Base-by-base conservation (phyloP, 2,329 filamentous ascomycete genomes). In the Dissoconium aciculare region DNA sequence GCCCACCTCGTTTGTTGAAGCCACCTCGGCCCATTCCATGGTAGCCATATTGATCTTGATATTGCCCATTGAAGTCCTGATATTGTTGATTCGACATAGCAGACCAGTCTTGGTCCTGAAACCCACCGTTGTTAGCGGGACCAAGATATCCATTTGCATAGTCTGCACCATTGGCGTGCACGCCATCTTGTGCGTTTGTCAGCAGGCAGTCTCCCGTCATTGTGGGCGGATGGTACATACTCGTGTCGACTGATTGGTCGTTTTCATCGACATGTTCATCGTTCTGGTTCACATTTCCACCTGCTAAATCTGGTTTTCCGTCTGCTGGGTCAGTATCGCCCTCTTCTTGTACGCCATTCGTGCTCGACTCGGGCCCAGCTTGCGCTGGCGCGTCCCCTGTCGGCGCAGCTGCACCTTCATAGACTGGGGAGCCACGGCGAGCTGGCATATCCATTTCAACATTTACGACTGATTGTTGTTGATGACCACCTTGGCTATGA, bases 1-100 rank as follows among this genome's bases (percentile, higher is more conserved):
- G 64, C 17, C 59, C 59, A 34, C 66, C 64, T 34, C 61, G 57
- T 34, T 63, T 63, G 34, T 61, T 60, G 44, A 58, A 55, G 25
- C 54, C 59, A 39, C 49, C 54, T 16, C 52, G 54, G 27, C 56
- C 56, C 46, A 59, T 52, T 40, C 17, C n/a, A 9, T 14, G 26
- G 23, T 25, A 40, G 15, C 32, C 40, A 21, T 27, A 34, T 19
- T 39, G 34, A 31, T 41, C 33, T 30, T 36, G 39, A 17, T 40
- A 27, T 28, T 27, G 25, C 26, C 14, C 26, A 15, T 23, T 23
- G 19, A 23, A 23, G 19, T 37, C 32, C 8, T 39, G 28, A 10
- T 35, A 26, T 15, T 41, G 33, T 15, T 40, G 35, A 17, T 39
- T 32, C 26, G 33, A 39, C 15, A 33, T 24, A n/a, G 32, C 58